Base-by-base conservation (phyloP, 2,329 filamentous ascomycete species). In the Dactylonectria estremocensis region DNA sequence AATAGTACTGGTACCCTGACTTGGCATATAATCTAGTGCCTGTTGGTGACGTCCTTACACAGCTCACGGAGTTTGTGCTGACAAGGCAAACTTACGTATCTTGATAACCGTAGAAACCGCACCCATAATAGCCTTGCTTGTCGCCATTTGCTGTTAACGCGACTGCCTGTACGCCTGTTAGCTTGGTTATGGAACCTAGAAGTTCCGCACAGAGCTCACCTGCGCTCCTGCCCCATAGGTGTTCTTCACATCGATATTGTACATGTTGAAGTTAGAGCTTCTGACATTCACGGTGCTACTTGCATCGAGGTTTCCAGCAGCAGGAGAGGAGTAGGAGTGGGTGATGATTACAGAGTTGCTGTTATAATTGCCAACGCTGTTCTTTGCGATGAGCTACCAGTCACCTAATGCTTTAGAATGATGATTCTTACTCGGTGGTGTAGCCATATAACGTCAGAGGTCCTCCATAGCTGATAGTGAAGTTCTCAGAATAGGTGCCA, bases 361-460 rank as follows among this genome's bases (percentile, higher is more conserved):
- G 31, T 46, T 20, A 35, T 43, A 57, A 45, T 35, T 43, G 10
- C 54, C 54, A n/a, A 35, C 40, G 18, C 54, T 57, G 20, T 16
- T 33, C 3, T 11, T 13, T 24, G 9, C 16, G 20, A 18, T 56
- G 16, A 56, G 31, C 35, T 24, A 28, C 37, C 11, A 11, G 37
- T 1, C 13, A 45, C 13, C 18, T 28, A 45, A 43, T 24, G 24
- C 20, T 18, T 31, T 37, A 6, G 18, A 16, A 37, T 5, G 28
- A 24, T 9, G 49, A n/a, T 13, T 2, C 54, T 33, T 46, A 57
- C 54, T 57, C 20, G 24, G 37, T 45, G 13, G 54, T 57, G n/a
- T 33, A 57, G 16, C 54, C 54, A 43, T 57, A 57, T 11, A 57
- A 35, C 10, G 54, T 57, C 54, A 57, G 45, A 18, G 54, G 33